Conservation (phyloP, 768 basidiomycete species). For the Termitomyces sp. region DNA sequence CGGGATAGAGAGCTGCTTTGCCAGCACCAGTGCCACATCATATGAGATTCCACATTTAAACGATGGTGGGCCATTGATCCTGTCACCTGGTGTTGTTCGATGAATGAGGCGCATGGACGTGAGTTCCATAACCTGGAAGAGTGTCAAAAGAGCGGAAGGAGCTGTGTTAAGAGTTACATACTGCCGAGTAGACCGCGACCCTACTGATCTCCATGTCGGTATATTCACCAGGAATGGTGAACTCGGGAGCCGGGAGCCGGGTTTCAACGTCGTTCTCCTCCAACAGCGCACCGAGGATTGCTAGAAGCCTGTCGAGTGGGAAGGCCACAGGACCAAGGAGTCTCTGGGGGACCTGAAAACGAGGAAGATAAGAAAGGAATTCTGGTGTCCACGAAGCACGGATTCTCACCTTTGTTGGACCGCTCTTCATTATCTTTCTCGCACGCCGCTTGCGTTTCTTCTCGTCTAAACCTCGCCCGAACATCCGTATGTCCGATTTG, state of each 20-base stretch:
- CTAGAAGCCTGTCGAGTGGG: conserved; percentile 58
- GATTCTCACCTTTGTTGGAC: conserved; percentile 20
- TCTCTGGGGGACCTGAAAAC: conserved; percentile 43
- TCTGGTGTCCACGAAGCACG: no score
- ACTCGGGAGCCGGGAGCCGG: conserved; percentile 38
- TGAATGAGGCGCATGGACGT: conserved; percentile 61
- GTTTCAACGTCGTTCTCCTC: conserved; percentile 65
- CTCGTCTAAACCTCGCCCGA: conserved; percentile 70
- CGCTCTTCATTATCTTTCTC: conserved; percentile 33
- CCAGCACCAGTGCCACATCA: conserved; percentile 46
- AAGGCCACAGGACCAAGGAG: conserved; percentile 30
- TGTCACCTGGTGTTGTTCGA: conserved; percentile 54
- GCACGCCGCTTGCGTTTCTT: conserved; percentile 49
- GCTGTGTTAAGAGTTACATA: conserved; percentile 26
- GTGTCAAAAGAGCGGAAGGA: background rate
- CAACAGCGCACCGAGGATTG: conserved; percentile 56
- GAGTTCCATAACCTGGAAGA: conserved; percentile 57
- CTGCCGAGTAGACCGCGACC: conserved; percentile 53
- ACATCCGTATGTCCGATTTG: conserved; percentile 77
- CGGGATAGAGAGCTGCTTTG: conserved; percentile 53
- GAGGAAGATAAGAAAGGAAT: background rate
- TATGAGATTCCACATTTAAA: conserved; percentile 73
- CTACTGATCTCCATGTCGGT: conserved; percentile 74
- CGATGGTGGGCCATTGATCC: conserved; percentile 62
- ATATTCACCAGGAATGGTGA: conserved; percentile 58